phyloP scores from a whole-genome alignment of 768 basidiomycete genomes.

The Mycena amicta region DNA sequence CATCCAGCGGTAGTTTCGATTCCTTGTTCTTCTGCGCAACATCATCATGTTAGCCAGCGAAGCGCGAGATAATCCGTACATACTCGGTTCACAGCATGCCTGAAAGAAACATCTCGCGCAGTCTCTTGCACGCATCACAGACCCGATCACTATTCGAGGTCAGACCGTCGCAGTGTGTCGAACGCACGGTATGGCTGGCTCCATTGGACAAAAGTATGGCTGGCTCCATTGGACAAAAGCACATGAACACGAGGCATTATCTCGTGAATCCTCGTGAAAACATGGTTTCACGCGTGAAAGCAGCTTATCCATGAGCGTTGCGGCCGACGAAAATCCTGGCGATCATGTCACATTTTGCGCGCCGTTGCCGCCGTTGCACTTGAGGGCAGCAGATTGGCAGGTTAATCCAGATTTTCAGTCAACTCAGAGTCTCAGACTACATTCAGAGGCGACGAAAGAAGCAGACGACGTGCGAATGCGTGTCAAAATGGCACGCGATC shows the following conservation, averaged over 20 bases:
- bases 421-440: neutral
- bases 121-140: slow-evolving; percentile 6
- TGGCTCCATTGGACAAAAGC: neutral
- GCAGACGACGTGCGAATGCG: neutral
- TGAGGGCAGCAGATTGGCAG: slow-evolving; percentile 3
- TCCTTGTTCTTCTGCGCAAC: slow-evolving; percentile 3
- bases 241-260: neutral
- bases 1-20: neutral
- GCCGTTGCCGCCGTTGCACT: neutral
- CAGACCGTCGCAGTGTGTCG: slow-evolving; percentile 7
- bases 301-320: too few relatives aligned
- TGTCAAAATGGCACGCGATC: neutral
- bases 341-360: neutral
- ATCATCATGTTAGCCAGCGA: neutral
- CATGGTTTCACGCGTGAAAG: neutral
- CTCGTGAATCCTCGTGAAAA: neutral
- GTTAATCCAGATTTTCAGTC: neutral
- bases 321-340: neutral
- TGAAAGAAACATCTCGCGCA: neutral
- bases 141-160: slow-evolving; percentile 6
- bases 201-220: slow-evolving; percentile 8
- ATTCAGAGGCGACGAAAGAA: neutral
- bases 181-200: neutral
- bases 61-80: slow-evolving; percentile 6
- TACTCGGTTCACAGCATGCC: neutral